Evolutionary conservation across 2,329 filamentous ascomycete genomes (phyloP).

Genomic region (Thelonectria discophora): DNA sequence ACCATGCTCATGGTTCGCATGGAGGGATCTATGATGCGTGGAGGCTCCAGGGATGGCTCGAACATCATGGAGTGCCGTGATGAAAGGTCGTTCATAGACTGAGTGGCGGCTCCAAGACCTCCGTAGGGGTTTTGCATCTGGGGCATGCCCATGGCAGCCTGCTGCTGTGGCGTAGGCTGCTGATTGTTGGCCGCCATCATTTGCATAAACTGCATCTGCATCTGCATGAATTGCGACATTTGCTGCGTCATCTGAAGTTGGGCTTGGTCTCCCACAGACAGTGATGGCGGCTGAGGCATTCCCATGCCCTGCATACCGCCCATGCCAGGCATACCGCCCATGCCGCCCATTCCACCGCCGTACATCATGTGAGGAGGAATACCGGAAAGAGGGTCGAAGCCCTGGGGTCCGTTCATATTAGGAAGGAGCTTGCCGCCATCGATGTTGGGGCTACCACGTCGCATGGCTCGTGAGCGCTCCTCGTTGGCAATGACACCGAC

Average conservation of each 20-base stretch:
- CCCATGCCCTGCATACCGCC: constrained; percentile 39
- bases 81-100: constrained; percentile 56
- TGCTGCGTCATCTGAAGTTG: constrained; percentile 84
- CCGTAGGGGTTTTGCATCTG: constrained; percentile 43
- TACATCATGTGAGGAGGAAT: constrained; percentile 58
- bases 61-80: constrained; percentile 58
- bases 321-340: constrained; percentile 41
- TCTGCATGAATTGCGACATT: constrained; percentile 89
- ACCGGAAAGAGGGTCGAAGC: constrained; percentile 59
- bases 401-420: constrained; percentile 49
- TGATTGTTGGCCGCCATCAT: constrained; percentile 67
- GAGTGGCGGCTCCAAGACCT: constrained; percentile 44
- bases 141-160: constrained; percentile 33
- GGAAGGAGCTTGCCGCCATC: constrained; percentile 57
- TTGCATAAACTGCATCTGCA: constrained; percentile 96
- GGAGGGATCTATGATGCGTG: constrained; percentile 53
- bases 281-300: constrained; percentile 54
- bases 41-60: constrained; percentile 56
- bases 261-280: constrained; percentile 73
- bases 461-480: constrained; percentile 79
- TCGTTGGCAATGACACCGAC: constrained; percentile 89
- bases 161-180: constrained; percentile 37
- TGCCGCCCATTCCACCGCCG: constrained; percentile 36
- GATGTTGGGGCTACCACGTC: constrained; percentile 79
- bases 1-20: constrained; percentile 86